Percentiles rank a stretch among this genome's conserved stretches.
These are phyloP conservation scores for Chaetomium cochliodes DNA, from an alignment of 495 filamentous ascomycete genomes.

Conservation along the genomic window DNA sequence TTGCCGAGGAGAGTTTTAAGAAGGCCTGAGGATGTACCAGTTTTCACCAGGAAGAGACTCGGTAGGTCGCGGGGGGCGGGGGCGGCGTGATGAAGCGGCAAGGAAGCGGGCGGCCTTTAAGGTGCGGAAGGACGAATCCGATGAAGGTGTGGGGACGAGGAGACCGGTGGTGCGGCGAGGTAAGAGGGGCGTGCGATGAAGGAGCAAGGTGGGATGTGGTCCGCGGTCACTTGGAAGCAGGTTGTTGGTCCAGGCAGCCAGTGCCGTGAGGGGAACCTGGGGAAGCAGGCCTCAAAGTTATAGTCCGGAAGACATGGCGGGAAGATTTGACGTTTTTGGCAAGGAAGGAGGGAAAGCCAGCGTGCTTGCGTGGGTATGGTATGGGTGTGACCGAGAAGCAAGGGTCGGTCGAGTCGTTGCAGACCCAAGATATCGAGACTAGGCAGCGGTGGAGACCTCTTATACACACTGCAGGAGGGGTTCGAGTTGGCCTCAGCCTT, in stretches of 20 bases:
- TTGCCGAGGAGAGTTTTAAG: not conserved
- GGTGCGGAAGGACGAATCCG: slow-evolving; percentile 11
- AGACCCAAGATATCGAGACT: slow-evolving; percentile 1
- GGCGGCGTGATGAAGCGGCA: not conserved
- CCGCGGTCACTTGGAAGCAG: slow-evolving; percentile 9
- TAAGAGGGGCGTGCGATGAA: not conserved
- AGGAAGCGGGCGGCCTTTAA: not conserved
- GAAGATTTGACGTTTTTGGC: not conserved
- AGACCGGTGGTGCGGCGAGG: slow-evolving; percentile 3
- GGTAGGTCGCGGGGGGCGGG: not conserved
- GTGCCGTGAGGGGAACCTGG: slow-evolving; percentile 16
- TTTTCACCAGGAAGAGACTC: not conserved
- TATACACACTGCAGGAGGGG: slow-evolving; percentile 4
- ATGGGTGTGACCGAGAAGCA: slow-evolving; percentile 9
- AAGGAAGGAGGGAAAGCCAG: not conserved
- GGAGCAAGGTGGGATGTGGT: slow-evolving; percentile 10
- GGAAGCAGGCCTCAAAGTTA: slow-evolving; percentile 18
- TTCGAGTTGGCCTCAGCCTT: slow-evolving; percentile 19
- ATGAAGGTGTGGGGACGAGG: slow-evolving; percentile 1
- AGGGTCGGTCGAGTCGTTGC: not conserved
- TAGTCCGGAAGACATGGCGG: slow-evolving; percentile 6
- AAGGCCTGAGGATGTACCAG: not conserved
- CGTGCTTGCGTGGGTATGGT: too few species aligned
- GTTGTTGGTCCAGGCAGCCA: slow-evolving; percentile 19
- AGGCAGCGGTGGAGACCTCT: slow-evolving; percentile 16